These are phyloP conservation scores for Termitomyces heimii DNA, from an alignment of 768 basidiomycete genomes.

Conservation along the genomic window DNA sequence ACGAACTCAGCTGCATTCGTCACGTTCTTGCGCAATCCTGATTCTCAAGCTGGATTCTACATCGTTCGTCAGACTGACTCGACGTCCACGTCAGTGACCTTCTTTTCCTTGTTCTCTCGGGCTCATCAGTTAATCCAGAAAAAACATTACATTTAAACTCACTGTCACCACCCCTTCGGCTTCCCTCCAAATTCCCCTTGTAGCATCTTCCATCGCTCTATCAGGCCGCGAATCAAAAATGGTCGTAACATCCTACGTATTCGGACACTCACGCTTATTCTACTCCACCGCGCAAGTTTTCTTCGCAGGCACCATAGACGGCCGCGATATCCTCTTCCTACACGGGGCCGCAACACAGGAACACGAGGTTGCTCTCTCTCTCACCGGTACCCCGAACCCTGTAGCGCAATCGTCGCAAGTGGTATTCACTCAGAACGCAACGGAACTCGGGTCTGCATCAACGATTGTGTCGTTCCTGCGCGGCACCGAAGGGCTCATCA, in stretches of 20 bases:
- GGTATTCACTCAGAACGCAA: slow-evolving; percentile 18
- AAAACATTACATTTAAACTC: slow-evolving; percentile 50
- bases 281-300: slow-evolving; percentile 76
- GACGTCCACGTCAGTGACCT: slow-evolving; percentile 50
- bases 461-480: slow-evolving; percentile 50
- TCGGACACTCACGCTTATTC: slow-evolving; percentile 51
- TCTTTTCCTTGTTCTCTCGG: not conserved
- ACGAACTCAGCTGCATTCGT: slow-evolving; percentile 46
- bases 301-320: slow-evolving; percentile 57
- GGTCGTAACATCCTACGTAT: slow-evolving; percentile 65
- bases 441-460: slow-evolving; percentile 14
- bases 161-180: slow-evolving; percentile 43
- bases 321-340: slow-evolving; percentile 57
- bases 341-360: slow-evolving; percentile 50
- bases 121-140: slow-evolving; percentile 22
- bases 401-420: slow-evolving; percentile 24
- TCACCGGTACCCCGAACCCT: slow-evolving; percentile 42
- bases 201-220: slow-evolving; percentile 49
- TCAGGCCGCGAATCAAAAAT: slow-evolving; percentile 71
- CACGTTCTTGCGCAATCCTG: slow-evolving; percentile 63
- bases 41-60: slow-evolving; percentile 61
- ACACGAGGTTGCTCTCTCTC: slow-evolving; percentile 45
- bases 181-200: slow-evolving; percentile 48
- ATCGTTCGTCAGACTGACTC: slow-evolving; percentile 65
- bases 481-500: slow-evolving; percentile 53